phyloP scores from a whole-genome alignment of 169 alveolate genomes.

The Neospora caninum region DNA sequence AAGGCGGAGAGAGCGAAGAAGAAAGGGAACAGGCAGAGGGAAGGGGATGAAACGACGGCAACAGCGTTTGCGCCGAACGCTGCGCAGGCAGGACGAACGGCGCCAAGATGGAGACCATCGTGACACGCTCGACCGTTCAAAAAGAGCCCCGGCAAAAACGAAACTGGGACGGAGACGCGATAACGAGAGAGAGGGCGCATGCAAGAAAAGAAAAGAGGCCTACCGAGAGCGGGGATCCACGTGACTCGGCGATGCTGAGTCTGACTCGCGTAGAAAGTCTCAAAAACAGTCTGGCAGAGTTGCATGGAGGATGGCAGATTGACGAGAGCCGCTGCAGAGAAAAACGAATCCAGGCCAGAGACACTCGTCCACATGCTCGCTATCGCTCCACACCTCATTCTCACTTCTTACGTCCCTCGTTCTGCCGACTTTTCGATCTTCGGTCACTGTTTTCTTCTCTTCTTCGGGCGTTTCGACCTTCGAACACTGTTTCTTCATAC shows the following conservation, averaged over 20 bases:
- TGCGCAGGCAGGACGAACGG: too few species aligned
- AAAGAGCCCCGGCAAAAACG: too few species aligned
- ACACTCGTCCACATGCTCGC: background rate
- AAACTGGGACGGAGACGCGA: too few species aligned
- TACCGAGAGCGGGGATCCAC: conserved; percentile 86
- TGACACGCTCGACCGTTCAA: too few species aligned
- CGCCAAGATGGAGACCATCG: too few species aligned
- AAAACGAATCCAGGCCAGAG: background rate
- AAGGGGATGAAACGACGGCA: too few species aligned
- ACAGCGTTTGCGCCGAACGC: too few species aligned
- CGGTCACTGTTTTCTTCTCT: background rate
- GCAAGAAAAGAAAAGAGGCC: conserved; percentile 28
- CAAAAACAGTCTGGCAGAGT: conserved; percentile 73
- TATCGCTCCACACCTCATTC: background rate
- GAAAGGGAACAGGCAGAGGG: too few species aligned
- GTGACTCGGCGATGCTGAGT: conserved; percentile 85
- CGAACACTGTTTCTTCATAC: background rate
- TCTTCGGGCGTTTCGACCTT: too few species aligned
- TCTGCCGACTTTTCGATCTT: background rate
- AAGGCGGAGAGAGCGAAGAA: too few species aligned
- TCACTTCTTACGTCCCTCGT: background rate
- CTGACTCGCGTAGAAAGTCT: conserved; percentile 72
- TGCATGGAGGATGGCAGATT: conserved; percentile 69
- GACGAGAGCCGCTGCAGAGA: background rate
- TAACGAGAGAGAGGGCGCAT: too few species aligned